Base-by-base conservation (phyloP, 2,329 filamentous ascomycete species). In the Paradendryphiella salina region DNA sequence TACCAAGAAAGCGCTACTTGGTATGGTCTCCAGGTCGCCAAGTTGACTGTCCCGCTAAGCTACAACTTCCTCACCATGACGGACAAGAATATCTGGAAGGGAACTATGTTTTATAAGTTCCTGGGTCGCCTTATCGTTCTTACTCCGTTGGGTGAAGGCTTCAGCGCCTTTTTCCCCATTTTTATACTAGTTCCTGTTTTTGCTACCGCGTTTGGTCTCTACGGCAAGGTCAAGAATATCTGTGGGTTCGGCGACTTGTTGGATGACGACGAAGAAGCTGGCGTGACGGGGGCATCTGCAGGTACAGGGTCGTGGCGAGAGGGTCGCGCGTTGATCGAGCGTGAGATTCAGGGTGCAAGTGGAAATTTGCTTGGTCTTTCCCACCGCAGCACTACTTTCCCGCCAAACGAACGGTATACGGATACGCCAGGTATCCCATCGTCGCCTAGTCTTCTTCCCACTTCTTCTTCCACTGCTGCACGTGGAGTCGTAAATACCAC, bases 51-150 rank as follows among this genome's bases (percentile, higher is more conserved):
- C 0, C 94, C 94, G 0, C 80, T 99, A 7, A 86, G 89, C 3
- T 99, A 96, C 82, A 99, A 99, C 75, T 99, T 97, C 69, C 82
- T 96, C 71, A 96, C 93, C 0, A 93, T 97, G 70, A 75, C 96
- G 17, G 88, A 89, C 0, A 80, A 79, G 6, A 78, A 79, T 10
- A 83, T 96, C 34, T 93, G 91, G 67, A 76, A 80, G 50, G 82
- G 86, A 62, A 96, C 92, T 0, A 85, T 86, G 0, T 99, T 97
- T 73, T 96, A 93, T 75, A 74, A 82, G 34, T 96, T 99, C 65
- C 81, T 99, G 0, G 94, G 94, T 5, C 77, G 83, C 35, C 81
- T 90, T 9, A 90, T 99, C 72, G 85, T 93, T 65, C 79, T 96
- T 13, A 96, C 91, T 0, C 84, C 86, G 0, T 77, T 96, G 1